Evolutionary conservation across 208 protist genomes (phyloP), one percentile per base, ranked within the genome.

Genomic region (Trypanosoma platydactyli): DNA sequence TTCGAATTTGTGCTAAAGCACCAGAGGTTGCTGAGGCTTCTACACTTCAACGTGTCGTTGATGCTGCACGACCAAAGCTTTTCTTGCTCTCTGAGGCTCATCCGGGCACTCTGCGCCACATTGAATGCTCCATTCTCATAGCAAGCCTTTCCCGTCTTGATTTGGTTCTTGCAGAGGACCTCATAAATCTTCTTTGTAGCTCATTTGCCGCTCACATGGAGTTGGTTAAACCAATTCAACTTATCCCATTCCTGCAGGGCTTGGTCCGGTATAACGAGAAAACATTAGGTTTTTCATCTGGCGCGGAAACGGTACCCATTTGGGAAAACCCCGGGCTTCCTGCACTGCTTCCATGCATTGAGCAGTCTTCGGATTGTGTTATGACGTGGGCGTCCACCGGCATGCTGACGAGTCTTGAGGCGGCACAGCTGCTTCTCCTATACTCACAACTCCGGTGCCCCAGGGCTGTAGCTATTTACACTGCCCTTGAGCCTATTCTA

Each of bases 161-260:
- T 27, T 67, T 53, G 13, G 27, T 51, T 25, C 7, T 69, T 16
- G 45, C 77, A 11, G 76, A 77, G 1, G 89, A 94, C 55, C 33
- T 92, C 40, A 51, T 88, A 5, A 81, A 92, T 62, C 73, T 92
- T 46, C 74, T 95, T 22, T 95, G 79, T 35, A 58, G 70, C 22
- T 77, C 69, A 51, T 90, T 95, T 64, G 44, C 63, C 4, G 57
- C 69, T 45, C 75, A 85, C 49, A 81, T 91, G 58, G 52, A 73
- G 16, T 70, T 64, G 44, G 84, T 80, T n/a, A 63, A 78, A 27
- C 49, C 78, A 29, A 44, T 51, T 16, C 89, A 95, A n/a, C 67
- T 92, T 12, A 63, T 95, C 59, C 84, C 86, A 3, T 83, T 92
- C 57, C 42, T 83, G 12, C 76, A 84, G 27, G 75, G 68, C 13